phyloP scores from a whole-genome alignment of 2,329 filamentous ascomycete species.

The Botrytis hyacinthi region DNA sequence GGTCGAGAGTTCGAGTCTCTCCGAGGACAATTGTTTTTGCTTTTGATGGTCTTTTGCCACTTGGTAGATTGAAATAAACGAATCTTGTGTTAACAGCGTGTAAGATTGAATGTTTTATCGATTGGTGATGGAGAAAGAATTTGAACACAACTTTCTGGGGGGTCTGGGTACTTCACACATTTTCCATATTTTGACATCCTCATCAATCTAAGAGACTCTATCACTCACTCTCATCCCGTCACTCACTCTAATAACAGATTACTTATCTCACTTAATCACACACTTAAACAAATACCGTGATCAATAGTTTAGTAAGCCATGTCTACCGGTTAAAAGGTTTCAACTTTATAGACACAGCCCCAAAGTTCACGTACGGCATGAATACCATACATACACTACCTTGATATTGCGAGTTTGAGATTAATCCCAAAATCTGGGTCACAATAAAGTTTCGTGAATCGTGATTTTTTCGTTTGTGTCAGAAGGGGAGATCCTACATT shows the following conservation, averaged over 20 bases:
- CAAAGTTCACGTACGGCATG: background rate
- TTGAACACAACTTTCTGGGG: background rate
- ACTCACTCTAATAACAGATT: background rate
- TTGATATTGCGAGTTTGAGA: background rate
- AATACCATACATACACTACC: background rate
- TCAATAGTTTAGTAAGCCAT: background rate
- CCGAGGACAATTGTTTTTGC: constrained; percentile 39
- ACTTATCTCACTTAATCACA: background rate
- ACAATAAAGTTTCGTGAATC: background rate
- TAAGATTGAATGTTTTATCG: background rate
- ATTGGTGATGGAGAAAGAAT: background rate
- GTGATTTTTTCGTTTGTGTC: background rate
- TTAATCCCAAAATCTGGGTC: background rate
- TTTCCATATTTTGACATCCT: background rate
- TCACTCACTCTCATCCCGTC: background rate
- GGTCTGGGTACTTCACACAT: background rate
- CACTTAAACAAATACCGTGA: background rate
- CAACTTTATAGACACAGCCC: background rate
- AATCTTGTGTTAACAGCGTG: background rate
- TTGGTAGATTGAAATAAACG: background rate
- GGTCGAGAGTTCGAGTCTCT: constrained; percentile 50
- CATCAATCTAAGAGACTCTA: background rate
- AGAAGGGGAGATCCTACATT: background rate
- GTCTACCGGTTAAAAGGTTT: background rate
- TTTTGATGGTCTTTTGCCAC: background rate